Evolutionary conservation across 2,329 filamentous ascomycete genomes (phyloP), one percentile per base, ranked within the genome.

Genomic region (Chrysosporium queenslandicum): DNA sequence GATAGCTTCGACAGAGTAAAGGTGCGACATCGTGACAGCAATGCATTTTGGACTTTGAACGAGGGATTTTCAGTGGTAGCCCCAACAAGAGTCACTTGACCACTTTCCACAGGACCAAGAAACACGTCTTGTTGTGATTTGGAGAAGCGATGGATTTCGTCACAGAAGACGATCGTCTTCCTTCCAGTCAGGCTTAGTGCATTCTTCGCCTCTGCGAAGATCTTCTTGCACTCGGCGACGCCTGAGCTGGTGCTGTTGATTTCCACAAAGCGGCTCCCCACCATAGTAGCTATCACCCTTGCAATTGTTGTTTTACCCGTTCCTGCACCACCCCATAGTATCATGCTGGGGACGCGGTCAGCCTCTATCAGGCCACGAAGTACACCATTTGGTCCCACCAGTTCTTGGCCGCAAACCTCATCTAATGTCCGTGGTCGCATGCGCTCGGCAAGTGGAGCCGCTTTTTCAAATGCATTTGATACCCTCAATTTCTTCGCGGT

Each of bases 21-120:
- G 0, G 88, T 94, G 25, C 92, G 79, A 68, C 91, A 97, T 43
- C 92, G 79, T 21, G 87, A 94, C 2, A 97, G 75, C 51, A 98
- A 75, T 1, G 92, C 91, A 58, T 81, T 84, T 60, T 92, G 86
- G 39, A 98, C 82, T 63, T 94, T 91, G 74, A 97, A 97, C 3
- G 85, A 91, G 0, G 92, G 92, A 59, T 98, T 98, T 68, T 98
- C 92, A 0, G 92, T 98, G 2, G 92, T 98, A 5, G 92, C 92
- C 9, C 90, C 92, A 55, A 97, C 92, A 27, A 98, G 75, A 0
- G 87, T 96, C 58, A 98, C 84, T 25, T 86, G 86, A 4, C 92
- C 92, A 1, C 83, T 83, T 69, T 98, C 92, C 20, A 97, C 91
- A 0, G 91, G 91, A 14, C 85, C 87, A 1, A 98, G 74, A 60